Evolutionary conservation across 2,329 filamentous ascomycete genomes (phyloP).

Genomic region (Epichloe bromicola): DNA sequence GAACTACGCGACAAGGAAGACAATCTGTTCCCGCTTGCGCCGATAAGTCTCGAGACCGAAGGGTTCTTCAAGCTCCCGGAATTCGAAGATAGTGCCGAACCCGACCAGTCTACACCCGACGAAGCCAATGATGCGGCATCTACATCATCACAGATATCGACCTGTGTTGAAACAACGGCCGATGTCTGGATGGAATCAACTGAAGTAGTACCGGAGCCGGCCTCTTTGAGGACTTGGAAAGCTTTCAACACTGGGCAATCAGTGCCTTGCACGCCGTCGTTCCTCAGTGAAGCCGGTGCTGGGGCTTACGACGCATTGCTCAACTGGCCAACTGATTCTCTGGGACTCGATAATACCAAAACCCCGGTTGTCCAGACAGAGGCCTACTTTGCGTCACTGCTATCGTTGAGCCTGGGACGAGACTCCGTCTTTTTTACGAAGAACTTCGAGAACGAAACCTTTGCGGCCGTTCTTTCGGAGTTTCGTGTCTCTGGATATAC

Average conservation of each 20-base stretch:
- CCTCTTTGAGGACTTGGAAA: constrained; percentile 56
- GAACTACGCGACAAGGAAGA: background rate
- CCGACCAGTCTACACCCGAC: background rate
- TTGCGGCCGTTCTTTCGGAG: constrained; percentile 33
- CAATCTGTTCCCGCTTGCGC: constrained; percentile 9
- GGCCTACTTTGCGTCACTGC: constrained; percentile 42
- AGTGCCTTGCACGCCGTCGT: constrained; percentile 29
- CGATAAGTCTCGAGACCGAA: constrained; percentile 12
- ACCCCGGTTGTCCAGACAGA: constrained; percentile 32
- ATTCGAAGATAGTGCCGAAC: background rate
- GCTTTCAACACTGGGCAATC: constrained; percentile 37
- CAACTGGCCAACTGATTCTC: constrained; percentile 25
- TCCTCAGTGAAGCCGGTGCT: constrained; percentile 57
- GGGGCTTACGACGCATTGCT: constrained; percentile 52
- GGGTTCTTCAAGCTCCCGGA: constrained; percentile 19
- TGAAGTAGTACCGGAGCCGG: constrained; percentile 15
- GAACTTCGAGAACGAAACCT: constrained; percentile 37
- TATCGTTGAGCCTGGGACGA: constrained; percentile 55
- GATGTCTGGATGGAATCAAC: constrained; percentile 35
- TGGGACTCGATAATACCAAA: constrained; percentile 23
- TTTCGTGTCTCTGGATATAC: constrained; percentile 46
- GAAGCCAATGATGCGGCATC: background rate
- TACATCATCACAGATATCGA: background rate
- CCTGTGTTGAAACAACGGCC: constrained; percentile 5
- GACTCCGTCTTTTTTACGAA: constrained; percentile 64